These are phyloP conservation scores for Pestalotiopsis sp. DNA, from an alignment of 2,329 filamentous ascomycete genomes.

Conservation along the genomic window DNA sequence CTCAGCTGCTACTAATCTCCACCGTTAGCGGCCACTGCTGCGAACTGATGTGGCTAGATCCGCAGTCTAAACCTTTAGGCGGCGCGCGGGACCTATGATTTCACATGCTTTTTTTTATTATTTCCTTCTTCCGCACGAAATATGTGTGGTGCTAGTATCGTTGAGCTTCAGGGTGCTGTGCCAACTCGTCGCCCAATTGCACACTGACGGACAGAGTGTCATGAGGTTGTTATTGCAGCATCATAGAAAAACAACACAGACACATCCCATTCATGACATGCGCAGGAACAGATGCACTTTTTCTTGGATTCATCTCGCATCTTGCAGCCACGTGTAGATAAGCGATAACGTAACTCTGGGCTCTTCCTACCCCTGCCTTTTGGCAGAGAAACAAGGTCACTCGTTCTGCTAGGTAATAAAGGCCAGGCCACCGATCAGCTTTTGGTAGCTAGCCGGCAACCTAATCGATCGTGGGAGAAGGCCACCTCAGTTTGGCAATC, in stretches of 20 bases:
- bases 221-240: too few relatives aligned
- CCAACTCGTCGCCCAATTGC: not conserved
- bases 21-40: not conserved
- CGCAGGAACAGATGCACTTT: not conserved
- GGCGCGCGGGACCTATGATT: constrained; percentile 20
- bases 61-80: constrained; percentile 3
- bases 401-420: not conserved
- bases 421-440: constrained; percentile 11
- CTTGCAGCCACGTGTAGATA: constrained; percentile 20
- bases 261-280: not conserved
- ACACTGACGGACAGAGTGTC: not conserved
- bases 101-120: constrained; percentile 16
- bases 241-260: too few relatives aligned
- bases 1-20: not conserved
- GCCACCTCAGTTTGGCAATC: constrained; percentile 1
- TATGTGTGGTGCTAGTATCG: not conserved
- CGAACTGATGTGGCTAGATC: constrained; percentile 6
- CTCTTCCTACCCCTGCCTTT: not conserved
- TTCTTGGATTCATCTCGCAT: constrained; percentile 6
- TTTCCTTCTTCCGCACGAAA: not conserved
- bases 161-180: not conserved
- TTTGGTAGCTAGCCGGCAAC: not conserved
- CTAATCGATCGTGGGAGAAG: not conserved
- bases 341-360: constrained; percentile 14
- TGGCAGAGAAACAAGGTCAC: not conserved